Evolutionary conservation across 2,329 filamentous ascomycete species (phyloP).

Genomic region (Trichoderma brevicompactum): DNA sequence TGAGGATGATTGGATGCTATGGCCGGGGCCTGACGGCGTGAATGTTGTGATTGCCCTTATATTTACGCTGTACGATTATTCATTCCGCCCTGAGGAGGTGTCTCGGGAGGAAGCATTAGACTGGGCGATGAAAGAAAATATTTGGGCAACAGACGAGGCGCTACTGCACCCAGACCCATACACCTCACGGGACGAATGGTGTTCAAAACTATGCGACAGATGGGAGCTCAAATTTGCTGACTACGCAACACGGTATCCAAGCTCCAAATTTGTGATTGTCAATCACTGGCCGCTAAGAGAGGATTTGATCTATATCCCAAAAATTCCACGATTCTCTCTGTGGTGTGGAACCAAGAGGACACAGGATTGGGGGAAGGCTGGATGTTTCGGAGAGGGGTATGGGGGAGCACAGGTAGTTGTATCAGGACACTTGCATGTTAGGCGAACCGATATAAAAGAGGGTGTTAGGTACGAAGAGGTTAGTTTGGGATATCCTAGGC

Average conservation of each 20-base stretch:
- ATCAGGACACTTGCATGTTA: constrained; percentile 18
- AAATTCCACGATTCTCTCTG: constrained; percentile 21
- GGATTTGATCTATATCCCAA: constrained; percentile 14
- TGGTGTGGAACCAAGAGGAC: constrained; percentile 24
- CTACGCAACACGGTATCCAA: constrained; percentile 13
- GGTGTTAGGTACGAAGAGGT: constrained; percentile 23
- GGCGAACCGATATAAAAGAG: constrained; percentile 19
- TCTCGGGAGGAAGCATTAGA: constrained; percentile 11
- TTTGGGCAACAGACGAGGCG: constrained; percentile 21
- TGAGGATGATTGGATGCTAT: constrained; percentile 27
- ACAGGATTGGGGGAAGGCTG: constrained; percentile 1
- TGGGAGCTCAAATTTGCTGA: constrained; percentile 22
- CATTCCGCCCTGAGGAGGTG: not conserved
- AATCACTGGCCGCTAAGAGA: constrained; percentile 22
- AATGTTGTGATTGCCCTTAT: constrained; percentile 18
- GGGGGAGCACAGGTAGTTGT: constrained; percentile 16
- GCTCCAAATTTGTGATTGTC: constrained; percentile 12
- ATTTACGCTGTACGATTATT: constrained; percentile 23
- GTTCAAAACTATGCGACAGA: constrained; percentile 7
- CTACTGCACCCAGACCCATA: constrained; percentile 20
- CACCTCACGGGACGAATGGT: constrained; percentile 16
- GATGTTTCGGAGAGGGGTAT: constrained; percentile 11
- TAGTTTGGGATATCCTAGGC: constrained; percentile 18
- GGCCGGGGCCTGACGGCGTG: constrained; percentile 5
- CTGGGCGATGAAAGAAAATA: constrained; percentile 20